A percentile compares a stretch with the other conserved stretches of the same genome.
phyloP scores from a whole-genome alignment of 495 filamentous ascomycete genomes.

The Friedmanniomyces simplex region DNA sequence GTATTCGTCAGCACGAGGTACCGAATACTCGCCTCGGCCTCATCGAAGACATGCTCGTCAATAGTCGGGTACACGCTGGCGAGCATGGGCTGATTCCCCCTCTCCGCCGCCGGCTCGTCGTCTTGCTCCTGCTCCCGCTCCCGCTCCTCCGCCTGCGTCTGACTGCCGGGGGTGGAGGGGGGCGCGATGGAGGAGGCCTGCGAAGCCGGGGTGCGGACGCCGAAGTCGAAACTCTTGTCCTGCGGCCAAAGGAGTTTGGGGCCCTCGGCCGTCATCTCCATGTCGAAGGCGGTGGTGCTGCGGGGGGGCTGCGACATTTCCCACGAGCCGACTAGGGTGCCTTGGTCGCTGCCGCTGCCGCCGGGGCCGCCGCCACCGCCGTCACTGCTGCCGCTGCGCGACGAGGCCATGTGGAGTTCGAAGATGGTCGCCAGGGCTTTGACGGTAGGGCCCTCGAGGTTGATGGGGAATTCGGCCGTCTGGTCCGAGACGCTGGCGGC shows the following conservation, averaged over 20 bases:
- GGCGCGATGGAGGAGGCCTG: neutral
- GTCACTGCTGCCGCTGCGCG: neutral
- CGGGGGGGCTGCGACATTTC: neutral
- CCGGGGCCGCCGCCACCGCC: too few species aligned
- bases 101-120: neutral
- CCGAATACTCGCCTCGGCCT: slow-evolving; percentile 26
- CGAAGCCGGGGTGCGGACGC: neutral
- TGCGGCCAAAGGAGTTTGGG: neutral
- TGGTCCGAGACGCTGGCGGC: slow-evolving; percentile 25
- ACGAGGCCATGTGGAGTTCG: slow-evolving; percentile 1
- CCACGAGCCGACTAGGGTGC: neutral
- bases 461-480: slow-evolving; percentile 29
- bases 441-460: slow-evolving; percentile 28
- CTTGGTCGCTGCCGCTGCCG: neutral
- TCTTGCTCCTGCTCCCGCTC: neutral
- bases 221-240: neutral
- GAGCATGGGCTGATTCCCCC: slow-evolving; percentile 2
- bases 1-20: slow-evolving; percentile 30
- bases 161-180: neutral
- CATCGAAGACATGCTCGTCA: slow-evolving; percentile 25
- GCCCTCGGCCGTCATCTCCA: neutral
- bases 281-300: neutral
- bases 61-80: neutral
- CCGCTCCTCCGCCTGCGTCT: neutral
- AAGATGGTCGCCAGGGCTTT: slow-evolving; percentile 20